Conservation (phyloP, 1,139 yeast genomes). For the Protomyces pachydermus region DNA sequence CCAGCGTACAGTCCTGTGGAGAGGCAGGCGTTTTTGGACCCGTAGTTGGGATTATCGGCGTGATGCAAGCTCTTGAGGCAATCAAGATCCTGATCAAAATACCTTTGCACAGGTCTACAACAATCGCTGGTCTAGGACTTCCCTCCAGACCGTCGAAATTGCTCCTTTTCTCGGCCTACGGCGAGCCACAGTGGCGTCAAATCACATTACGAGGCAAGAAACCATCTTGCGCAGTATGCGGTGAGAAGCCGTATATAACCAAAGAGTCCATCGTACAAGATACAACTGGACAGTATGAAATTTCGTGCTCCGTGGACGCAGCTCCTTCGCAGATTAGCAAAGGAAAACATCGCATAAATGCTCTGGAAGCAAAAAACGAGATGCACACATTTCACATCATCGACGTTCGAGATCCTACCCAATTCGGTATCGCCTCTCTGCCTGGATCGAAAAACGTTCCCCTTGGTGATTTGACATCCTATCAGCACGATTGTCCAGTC, state of each 20-base stretch:
- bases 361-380: slow-evolving; percentile 10
- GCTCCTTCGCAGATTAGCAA: slow-evolving; percentile 35
- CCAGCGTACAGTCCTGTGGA: slow-evolving; percentile 74
- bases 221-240: slow-evolving; percentile 60
- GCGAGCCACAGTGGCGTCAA: slow-evolving; percentile 51
- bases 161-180: slow-evolving; percentile 62
- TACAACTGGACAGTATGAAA: slow-evolving; percentile 56
- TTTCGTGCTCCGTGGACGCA: slow-evolving; percentile 65
- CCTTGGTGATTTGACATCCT: slow-evolving; percentile 44
- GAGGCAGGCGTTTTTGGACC: slow-evolving; percentile 97
- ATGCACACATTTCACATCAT: slow-evolving; percentile 52
- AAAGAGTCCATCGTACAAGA: slow-evolving; percentile 44
- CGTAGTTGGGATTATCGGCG: slow-evolving; percentile 85
- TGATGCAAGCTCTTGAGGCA: slow-evolving; percentile 82
- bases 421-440: slow-evolving; percentile 61
- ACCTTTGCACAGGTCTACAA: slow-evolving; percentile 40
- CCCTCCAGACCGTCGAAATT: slow-evolving; percentile 53
- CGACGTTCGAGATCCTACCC: slow-evolving; percentile 81
- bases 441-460: slow-evolving; percentile 62
- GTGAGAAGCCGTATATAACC: slow-evolving; percentile 48
- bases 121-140: slow-evolving; percentile 6
- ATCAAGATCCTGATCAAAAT: slow-evolving; percentile 53
- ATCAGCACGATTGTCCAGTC: slow-evolving; percentile 1
- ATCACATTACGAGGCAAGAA: slow-evolving; percentile 77
- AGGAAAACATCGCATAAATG: slow-evolving; percentile 46